Percentiles rank a stretch among this genome's conserved stretches.
Evolutionary conservation across 1,284 basidiomycete species (phyloP).

Genomic region (Coniophora puteana): DNA sequence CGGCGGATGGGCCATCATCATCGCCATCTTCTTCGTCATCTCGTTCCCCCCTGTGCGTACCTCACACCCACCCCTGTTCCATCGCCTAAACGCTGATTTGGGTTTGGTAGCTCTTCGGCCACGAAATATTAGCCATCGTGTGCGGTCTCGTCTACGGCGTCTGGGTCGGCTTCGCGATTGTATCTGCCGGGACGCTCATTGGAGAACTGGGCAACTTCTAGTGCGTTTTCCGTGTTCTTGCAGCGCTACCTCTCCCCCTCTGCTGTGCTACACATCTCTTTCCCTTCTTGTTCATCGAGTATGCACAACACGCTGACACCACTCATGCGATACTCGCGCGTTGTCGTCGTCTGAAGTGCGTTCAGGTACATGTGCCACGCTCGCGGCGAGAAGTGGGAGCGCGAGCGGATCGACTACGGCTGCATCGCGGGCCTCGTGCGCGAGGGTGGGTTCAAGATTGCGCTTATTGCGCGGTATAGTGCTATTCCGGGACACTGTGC

Average conservation of each 20-base stretch:
- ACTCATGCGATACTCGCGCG: constrained; percentile 3
- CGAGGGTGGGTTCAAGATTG: constrained; percentile 66
- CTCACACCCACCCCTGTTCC: neutral
- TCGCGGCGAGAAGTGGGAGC: constrained; percentile 54
- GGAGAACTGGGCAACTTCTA: constrained; percentile 52
- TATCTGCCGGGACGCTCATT: constrained; percentile 43
- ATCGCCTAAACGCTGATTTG: constrained; percentile 2
- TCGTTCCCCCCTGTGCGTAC: constrained; percentile 68
- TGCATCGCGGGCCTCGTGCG: constrained; percentile 60
- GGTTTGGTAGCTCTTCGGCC: constrained; percentile 24
- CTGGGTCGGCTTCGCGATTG: constrained; percentile 46
- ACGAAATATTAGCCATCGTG: constrained; percentile 53
- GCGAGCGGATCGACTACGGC: constrained; percentile 55
- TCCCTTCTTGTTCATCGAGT: neutral
- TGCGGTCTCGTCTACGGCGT: constrained; percentile 51
- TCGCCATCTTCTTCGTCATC: constrained; percentile 73
- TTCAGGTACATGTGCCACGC: constrained; percentile 44
- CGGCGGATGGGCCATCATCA: constrained; percentile 80
- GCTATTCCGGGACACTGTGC: constrained; percentile 62
- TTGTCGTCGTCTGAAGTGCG: constrained; percentile 25
- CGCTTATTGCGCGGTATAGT: constrained; percentile 53
- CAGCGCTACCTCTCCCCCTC: neutral
- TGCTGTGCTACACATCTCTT: neutral
- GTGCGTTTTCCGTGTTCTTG: constrained; percentile 24
- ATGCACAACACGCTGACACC: constrained; percentile 5